Base-by-base conservation (phyloP, 2,329 filamentous ascomycete genomes). In the Scedosporium boydii region DNA sequence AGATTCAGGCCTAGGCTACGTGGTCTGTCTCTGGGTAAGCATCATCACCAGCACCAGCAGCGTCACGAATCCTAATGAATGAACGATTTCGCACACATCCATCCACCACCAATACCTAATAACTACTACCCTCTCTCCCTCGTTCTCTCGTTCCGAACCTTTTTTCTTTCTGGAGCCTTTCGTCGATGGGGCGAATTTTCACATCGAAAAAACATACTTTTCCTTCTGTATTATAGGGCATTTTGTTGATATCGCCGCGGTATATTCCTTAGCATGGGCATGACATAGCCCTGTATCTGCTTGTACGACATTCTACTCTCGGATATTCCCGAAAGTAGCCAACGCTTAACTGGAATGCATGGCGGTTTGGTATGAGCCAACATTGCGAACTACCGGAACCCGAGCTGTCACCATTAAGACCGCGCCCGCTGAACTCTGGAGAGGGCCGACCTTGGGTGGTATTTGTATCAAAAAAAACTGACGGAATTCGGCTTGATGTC, bases 21-120 rank as follows among this genome's bases (percentile, higher is more conserved):
- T 48, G 77, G 76, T 23, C 68, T 79, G 61, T 78, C 76, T n/a
- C 67, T 79, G 62, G 71, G 70, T 56, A 78, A 76, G 70, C 76
- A 71, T 64, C 71, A 75, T 63, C 72, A 77, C 63, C 66, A 26
- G 18, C 16, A 10, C 6, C 38, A 59, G n/a, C 58, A 48, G 38
- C 42, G 48, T 59, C 34, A 46, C 41, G 42, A 55, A 16, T 55
- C 23, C 18, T 55, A 55, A 55, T 6, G 51, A 55, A 55, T 55
- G 51, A 55, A 55, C 51, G 18, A 55, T 23, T 23, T 38, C 16
- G 51, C 51, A 23, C 18, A 18, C 51, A 23, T 21, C 21, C 51
- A 55, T 23, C 29, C 29, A 6, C 4, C 29, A 21, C 44, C 16
- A n/a, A 48, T 5, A 48, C 16, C 16, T 23, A 18, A 48, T 48